Percentiles rank a stretch among this genome's conserved stretches.
These are phyloP conservation scores for Rhodotorula mucilaginosa DNA, from an alignment of 1,284 basidiomycete genomes.

Conservation along the genomic window DNA sequence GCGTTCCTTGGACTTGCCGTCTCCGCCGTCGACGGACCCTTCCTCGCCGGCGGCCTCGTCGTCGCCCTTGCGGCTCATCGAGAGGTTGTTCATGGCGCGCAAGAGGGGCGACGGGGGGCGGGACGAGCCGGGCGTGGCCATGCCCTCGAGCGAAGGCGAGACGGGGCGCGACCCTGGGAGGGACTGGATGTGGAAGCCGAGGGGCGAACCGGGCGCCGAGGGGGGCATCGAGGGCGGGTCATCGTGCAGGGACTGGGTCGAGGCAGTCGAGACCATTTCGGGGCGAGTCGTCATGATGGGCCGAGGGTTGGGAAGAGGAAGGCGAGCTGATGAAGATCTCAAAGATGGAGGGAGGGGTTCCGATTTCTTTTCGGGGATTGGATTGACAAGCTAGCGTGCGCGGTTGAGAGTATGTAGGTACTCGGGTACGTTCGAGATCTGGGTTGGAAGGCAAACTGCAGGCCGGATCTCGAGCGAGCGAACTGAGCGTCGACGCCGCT, in stretches of 20 bases:
- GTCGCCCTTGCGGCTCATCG: constrained; percentile 25
- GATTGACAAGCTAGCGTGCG: not conserved
- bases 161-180: constrained; percentile 34
- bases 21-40: constrained; percentile 1
- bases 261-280: constrained; percentile 28
- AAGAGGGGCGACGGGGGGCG: constrained; percentile 39
- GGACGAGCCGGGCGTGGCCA: constrained; percentile 35
- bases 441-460: too few relatives aligned
- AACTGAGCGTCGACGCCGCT: too few relatives aligned
- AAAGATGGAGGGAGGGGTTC: not conserved
- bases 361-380: too few relatives aligned
- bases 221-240: constrained; percentile 13
- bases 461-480: too few relatives aligned
- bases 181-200: constrained; percentile 31
- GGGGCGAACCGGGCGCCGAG: constrained; percentile 15
- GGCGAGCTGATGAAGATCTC: not conserved
- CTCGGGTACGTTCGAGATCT: not conserved
- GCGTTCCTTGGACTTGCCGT: not conserved
- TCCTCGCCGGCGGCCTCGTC: not conserved
- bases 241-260: constrained; percentile 27
- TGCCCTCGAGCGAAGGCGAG: constrained; percentile 23
- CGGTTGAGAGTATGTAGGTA: not conserved
- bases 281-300: constrained; percentile 17
- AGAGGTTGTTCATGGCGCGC: constrained; percentile 30
- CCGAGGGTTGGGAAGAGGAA: not conserved